Evolutionary conservation across 768 basidiomycete genomes (phyloP), one percentile per base, ranked within the genome.

Genomic region (Boletus reticuloceps): DNA sequence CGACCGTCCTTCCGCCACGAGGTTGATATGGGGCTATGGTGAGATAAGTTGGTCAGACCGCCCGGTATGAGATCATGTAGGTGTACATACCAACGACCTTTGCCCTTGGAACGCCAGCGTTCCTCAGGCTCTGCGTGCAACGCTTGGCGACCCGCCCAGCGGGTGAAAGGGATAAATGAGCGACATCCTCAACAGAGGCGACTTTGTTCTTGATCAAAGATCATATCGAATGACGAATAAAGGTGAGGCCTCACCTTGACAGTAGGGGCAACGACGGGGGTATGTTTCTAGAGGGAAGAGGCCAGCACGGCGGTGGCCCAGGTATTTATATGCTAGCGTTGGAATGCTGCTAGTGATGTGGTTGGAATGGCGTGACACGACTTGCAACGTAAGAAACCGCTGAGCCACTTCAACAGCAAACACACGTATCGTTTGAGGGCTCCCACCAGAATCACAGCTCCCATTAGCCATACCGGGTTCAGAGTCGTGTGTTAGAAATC

Each of bases 131-230:
- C 32, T 55, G 49, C 39, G 37, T 37, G 40, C 39, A 6, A 8
- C 25, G 40, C 44, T 37, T 45, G 47, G 58, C 38, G 44, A 45
- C 39, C 7, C 6, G 44, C 36, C 46, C 53, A 55, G 58, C 48
- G 45, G 53, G 32, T 22, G 25, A n/a, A n/a, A n/a, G n/a, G n/a
- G n/a, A n/a, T n/a, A n/a, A n/a, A n/a, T n/a, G n/a, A n/a, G n/a
- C 19, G 53, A 55, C 16, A 49, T 56, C 53, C 59, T 60, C 49
- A 20, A 55, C 27, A 39, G 58, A 60, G 53, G 58, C 22, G 20
- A 13, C 20, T 44, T 55, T 55, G 50, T 55, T 55, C n/a, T n/a
- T n/a, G n/a, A n/a, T n/a, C n/a, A n/a, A n/a, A n/a, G n/a, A n/a
- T n/a, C 59, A 60, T 60, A 14, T 7, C 14, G 32, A 20, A 36